phyloP scores from a whole-genome alignment of 441 rosid species.

The Sinapis alba region DNA sequence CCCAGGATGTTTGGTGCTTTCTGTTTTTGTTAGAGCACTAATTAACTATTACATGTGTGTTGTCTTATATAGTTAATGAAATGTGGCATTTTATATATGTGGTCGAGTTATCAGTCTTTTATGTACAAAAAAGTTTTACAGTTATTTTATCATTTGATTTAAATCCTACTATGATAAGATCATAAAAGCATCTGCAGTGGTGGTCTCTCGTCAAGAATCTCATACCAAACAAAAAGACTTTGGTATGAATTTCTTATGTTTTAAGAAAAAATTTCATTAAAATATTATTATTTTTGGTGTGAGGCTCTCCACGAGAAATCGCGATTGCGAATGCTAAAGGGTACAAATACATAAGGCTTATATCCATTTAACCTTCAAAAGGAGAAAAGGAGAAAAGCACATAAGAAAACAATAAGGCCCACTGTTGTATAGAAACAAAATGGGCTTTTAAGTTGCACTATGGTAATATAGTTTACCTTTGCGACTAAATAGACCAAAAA shows the following conservation, averaged over 20 bases:
- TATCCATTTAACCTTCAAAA: not conserved
- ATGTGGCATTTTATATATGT: not conserved
- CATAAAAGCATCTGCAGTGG: no score
- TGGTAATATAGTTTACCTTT: not conserved
- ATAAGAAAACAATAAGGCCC: not conserved
- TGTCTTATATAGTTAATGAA: not conserved
- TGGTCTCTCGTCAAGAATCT: no score
- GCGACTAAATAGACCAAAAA: no score
- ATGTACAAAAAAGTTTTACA: not conserved
- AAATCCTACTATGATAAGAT: not conserved
- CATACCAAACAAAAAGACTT: no score
- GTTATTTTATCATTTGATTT: not conserved
- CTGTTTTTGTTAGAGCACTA: conserved; percentile 38
- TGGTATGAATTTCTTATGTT: no score
- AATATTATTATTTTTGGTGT: no score
- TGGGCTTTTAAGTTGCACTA: not conserved
- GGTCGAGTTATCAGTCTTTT: not conserved
- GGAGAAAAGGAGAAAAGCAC: not conserved
- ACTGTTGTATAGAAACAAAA: no score
- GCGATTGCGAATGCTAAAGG: no score
- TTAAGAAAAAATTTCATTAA: no score
- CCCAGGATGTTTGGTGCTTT: conserved; percentile 31
- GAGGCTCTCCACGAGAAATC: no score
- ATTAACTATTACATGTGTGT: conserved; percentile 2
- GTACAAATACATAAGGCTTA: no score